Base-by-base conservation (phyloP, 1,284 basidiomycete species). In the Naganishia sp. region DNA sequence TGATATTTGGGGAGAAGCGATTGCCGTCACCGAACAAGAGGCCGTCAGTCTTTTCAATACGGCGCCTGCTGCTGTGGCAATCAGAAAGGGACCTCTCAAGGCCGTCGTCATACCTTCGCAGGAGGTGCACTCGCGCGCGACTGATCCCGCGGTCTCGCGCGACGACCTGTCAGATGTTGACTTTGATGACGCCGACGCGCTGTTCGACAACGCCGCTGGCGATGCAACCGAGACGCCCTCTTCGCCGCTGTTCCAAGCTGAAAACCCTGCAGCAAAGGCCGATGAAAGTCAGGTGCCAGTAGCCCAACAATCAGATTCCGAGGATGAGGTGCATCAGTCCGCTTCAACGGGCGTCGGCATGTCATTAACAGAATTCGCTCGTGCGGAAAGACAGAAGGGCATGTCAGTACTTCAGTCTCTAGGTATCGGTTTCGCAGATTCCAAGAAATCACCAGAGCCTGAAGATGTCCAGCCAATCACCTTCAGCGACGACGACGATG, bases 401-500 rank as follows among this genome's bases (percentile, higher is more conserved):
- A 21, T 61, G 21, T 61, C 58, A 11, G 58, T 61, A 41, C 25
- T 61, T 25, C 58, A 61, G 41, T 39, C 47, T 10, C 18, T 61
- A 21, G 58, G 58, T 17, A 61, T 61, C 47, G 25, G 51, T n/a
- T n/a, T 61, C 13, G 45, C 39, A 6, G 21, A 51, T 4, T 13
- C 41, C 25, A 28, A 49, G 3, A 28, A 39, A 23, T 35, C 46
- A 5, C 31, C n/a, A 17, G 45, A 51, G 15, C 4, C 35, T 23
- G 39, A 61, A 18, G 49, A 23, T 13, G 70, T 76, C 4, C 61
- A 68, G 21, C 69, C 75, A 6, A 68, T 78, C 6, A 67, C 65
- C 42, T 70, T 71, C 0, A 65, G 76, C 2, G 67, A 77, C 0
- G 73, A 71, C n/a, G 70, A 65, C 2, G 50, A 62, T 2, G 43